Percentiles rank a stretch among this genome's conserved stretches.
Conservation (phyloP, 192 early-diverging fungal species). For the Entophlyctis luteolus region DNA sequence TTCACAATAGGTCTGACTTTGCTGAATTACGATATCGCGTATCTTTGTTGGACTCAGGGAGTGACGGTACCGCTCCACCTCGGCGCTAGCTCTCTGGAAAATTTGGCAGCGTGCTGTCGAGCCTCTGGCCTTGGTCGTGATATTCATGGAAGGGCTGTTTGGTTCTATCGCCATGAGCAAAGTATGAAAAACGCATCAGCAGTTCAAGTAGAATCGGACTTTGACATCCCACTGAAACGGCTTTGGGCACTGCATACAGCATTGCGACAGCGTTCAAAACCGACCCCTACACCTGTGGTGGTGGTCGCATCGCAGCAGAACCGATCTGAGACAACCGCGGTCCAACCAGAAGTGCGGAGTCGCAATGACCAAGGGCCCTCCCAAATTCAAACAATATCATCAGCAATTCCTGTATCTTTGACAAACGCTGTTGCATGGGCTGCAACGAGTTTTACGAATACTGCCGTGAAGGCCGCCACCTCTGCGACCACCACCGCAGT, state of each 20-base stretch:
- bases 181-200: not conserved
- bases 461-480: not conserved
- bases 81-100: slow-evolving; percentile 40
- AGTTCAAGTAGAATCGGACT: not conserved
- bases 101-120: slow-evolving; percentile 45
- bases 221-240: not conserved
- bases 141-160: not conserved
- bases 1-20: slow-evolving; percentile 40
- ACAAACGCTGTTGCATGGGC: not conserved
- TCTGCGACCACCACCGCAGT: not conserved
- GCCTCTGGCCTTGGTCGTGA: slow-evolving; percentile 35
- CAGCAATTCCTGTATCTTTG: not conserved
- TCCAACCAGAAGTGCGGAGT: not conserved
- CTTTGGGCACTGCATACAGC: slow-evolving; percentile 13
- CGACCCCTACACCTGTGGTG: not conserved
- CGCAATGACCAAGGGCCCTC: not conserved
- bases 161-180: not conserved
- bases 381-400: not conserved
- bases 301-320: not conserved
- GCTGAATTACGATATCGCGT: slow-evolving; percentile 48
- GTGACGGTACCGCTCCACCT: slow-evolving; percentile 31
- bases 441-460: not conserved
- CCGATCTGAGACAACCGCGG: not conserved
- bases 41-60: slow-evolving; percentile 45
- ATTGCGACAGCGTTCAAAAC: not conserved